phyloP scores from a whole-genome alignment of 1,139 yeast species.

The Yamadazyma jaroonii region DNA sequence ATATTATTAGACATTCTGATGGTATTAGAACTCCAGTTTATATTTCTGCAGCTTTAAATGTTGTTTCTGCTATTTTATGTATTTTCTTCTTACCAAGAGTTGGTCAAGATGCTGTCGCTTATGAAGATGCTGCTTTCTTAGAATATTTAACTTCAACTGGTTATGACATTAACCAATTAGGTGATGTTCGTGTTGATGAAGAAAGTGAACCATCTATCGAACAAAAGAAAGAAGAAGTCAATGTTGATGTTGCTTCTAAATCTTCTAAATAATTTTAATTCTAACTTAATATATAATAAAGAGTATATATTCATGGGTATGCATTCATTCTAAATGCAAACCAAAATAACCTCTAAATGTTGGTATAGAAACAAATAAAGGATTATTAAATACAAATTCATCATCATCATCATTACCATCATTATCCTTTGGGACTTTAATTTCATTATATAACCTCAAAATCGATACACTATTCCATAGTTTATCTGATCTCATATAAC shows the following conservation, averaged over 20 bases:
- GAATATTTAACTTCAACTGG: conserved; percentile 60
- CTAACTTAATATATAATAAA: too few relatives aligned
- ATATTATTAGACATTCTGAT: conserved; percentile 46
- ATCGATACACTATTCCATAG: conserved; percentile 10
- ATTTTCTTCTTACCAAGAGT: conserved; percentile 74
- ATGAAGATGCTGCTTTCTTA: conserved; percentile 72
- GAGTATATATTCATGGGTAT: too few relatives aligned
- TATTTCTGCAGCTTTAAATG: conserved; percentile 73
- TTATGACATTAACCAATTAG: conserved; percentile 52
- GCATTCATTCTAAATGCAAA: conserved; percentile 7
- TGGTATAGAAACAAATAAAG: conserved; percentile 6
- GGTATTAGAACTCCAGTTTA: conserved; percentile 79
- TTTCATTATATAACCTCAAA: conserved; percentile 9
- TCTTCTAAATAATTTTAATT: conserved; percentile 2
- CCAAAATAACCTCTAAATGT: conserved; percentile 4
- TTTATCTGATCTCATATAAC: conserved; percentile 10
- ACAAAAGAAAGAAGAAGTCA: conserved; percentile 6
- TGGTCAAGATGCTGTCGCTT: conserved; percentile 76
- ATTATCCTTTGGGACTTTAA: conserved; percentile 11
- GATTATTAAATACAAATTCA: conserved; percentile 8
- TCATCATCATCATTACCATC: conserved; percentile 4
- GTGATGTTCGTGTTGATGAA: conserved; percentile 26
- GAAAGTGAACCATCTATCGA: conserved; percentile 8
- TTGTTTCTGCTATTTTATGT: conserved; percentile 68
- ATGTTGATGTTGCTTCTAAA: conserved; percentile 9